These are phyloP conservation scores for Bidens hawaiensis DNA, from an alignment of 140 eudicot species.

Conservation along the genomic window DNA sequence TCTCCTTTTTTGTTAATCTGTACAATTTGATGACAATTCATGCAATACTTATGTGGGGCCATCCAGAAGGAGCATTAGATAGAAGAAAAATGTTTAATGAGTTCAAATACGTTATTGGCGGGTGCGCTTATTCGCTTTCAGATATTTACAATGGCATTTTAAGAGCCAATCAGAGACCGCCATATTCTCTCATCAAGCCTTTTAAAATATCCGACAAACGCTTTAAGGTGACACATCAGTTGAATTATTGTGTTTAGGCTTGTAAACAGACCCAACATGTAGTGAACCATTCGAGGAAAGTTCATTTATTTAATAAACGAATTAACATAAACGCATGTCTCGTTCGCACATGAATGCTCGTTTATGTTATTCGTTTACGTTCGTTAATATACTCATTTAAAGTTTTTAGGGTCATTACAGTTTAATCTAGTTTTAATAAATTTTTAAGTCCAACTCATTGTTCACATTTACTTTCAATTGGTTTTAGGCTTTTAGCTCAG, in stretches of 20 bases:
- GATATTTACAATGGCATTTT: slow-evolving; percentile 66
- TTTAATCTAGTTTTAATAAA: too few species aligned
- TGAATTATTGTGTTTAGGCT: not conserved
- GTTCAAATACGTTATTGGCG: slow-evolving; percentile 75
- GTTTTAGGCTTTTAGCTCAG: too few species aligned
- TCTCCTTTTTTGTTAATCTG: slow-evolving; percentile 62
- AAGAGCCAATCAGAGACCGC: slow-evolving; percentile 71
- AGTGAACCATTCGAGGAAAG: too few species aligned
- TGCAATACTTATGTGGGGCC: slow-evolving; percentile 70
- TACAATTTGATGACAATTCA: slow-evolving; percentile 72
- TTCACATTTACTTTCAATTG: too few species aligned
- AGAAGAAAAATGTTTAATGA: slow-evolving; percentile 54
- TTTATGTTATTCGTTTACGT: too few species aligned
- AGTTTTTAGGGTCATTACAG: too few species aligned
- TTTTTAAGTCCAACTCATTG: too few species aligned
- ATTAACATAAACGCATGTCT: too few species aligned
- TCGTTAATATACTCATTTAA: too few species aligned
- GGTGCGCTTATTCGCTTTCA: slow-evolving; percentile 63
- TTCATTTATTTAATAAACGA: too few species aligned
- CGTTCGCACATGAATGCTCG: too few species aligned
- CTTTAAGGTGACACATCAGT: slow-evolving; percentile 38
- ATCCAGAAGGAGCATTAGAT: slow-evolving; percentile 62
- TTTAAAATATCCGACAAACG: slow-evolving; percentile 53
- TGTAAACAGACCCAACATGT: too few species aligned
- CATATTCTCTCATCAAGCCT: slow-evolving; percentile 54